phyloP scores from a whole-genome alignment of 768 basidiomycete genomes.

The Leccinum pellstonianum region DNA sequence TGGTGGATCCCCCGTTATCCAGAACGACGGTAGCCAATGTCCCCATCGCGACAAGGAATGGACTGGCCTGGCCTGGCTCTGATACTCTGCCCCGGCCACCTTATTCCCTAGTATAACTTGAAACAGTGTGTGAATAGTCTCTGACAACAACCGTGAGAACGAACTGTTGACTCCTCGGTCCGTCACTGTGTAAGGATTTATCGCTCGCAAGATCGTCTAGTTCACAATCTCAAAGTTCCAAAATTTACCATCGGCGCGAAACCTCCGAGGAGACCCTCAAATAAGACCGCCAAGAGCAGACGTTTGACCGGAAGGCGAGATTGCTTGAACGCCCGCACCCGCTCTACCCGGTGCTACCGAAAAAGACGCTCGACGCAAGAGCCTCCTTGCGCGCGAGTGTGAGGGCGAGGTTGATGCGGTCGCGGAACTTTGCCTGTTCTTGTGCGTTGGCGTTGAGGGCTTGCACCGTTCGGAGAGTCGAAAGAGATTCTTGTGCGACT shows the following conservation, averaged over 20 bases:
- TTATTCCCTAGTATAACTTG: no score
- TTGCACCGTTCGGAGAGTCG: constrained; percentile 85
- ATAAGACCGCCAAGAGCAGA: constrained; percentile 3
- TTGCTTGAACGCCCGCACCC: constrained; percentile 37
- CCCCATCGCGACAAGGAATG: constrained; percentile 6
- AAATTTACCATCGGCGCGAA: constrained; percentile 3
- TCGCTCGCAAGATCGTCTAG: neutral
- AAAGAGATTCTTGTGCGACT: constrained; percentile 83
- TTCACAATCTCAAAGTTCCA: constrained; percentile 1
- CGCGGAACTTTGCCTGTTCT: constrained; percentile 75
- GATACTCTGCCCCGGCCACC: neutral
- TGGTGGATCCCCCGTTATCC: constrained; percentile 84
- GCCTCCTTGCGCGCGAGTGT: constrained; percentile 82
- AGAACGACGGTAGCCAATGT: constrained; percentile 54
- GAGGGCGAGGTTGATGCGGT: constrained; percentile 66
- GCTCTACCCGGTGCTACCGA: constrained; percentile 87
- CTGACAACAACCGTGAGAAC: constrained; percentile 13
- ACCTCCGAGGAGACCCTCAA: constrained; percentile 14
- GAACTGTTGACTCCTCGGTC: neutral
- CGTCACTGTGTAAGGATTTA: neutral
- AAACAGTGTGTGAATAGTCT: neutral
- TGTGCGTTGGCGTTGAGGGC: constrained; percentile 82
- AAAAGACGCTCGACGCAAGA: constrained; percentile 88
- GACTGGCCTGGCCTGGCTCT: no score
- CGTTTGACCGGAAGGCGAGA: constrained; percentile 7